Base-by-base conservation (phyloP, 352 stramenopile species). In the Phytopythium delawarense region DNA sequence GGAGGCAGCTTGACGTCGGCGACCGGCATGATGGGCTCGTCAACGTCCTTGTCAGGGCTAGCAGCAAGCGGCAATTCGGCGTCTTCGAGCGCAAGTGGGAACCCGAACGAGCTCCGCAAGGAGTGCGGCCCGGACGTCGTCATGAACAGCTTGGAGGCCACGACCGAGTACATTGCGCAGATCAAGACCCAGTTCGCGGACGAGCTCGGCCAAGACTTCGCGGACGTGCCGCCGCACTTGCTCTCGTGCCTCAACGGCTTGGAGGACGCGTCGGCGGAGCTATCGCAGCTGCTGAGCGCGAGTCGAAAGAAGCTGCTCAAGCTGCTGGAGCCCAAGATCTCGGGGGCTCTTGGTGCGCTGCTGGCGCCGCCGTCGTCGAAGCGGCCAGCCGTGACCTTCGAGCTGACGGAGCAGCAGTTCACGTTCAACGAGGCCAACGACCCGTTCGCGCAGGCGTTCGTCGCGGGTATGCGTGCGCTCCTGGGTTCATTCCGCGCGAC, bases 361-460 rank as follows among this genome's bases (percentile, higher is more conserved):
- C 61, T 96, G 18, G 69, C 75, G 21, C 61, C 70, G 0, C 70
- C 65, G 2, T 74, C 81, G 13, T 71, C 69, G 30, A 63, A 68
- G 57, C 86, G 84, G 34, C 66, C 66, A 5, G 59, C 62, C 6
- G 81, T 92, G n/a, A 75, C 76, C 21, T 96, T 91, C 64, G 85
- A 94, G 63, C 78, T 96, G 20, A 92, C 74, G 5, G 87, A 96
- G 57, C 71, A 84, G n/a, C 82, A 87, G 79, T 96, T 90, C 68
- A 94, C 85, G 42, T 78, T 88, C 40, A 94, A 96, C 62, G 87
- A 96, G 61, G 87, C 84, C 39, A 96, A 96, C 65, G 87, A 96
- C 42, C 87, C 87, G 52, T 96, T 93, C 58, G 87, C 84, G 16
- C 75, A 89, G 62, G 70, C 77, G 37, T 91, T 94, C 66, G 82